Conservation (phyloP, 2,329 filamentous ascomycete species). For the Ascochyta koolunga region DNA sequence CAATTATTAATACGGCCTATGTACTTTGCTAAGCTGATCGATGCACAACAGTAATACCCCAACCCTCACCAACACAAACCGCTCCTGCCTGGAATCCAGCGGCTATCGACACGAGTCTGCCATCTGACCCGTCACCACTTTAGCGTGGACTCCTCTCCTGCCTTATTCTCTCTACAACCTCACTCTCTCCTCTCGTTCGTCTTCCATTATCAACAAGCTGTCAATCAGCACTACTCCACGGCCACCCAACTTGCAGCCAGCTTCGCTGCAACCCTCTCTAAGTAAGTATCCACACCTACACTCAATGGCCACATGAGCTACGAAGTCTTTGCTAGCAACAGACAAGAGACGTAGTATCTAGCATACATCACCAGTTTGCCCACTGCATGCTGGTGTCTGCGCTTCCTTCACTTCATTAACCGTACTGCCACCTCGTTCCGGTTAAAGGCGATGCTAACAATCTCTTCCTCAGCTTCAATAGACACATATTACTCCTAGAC, state of each 20-base stretch:
- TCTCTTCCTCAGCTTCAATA: neutral
- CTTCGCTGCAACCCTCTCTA: neutral
- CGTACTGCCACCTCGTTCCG: neutral
- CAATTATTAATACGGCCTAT: neutral
- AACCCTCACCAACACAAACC: constrained; percentile 23
- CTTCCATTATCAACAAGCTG: neutral
- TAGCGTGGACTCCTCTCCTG: constrained; percentile 12
- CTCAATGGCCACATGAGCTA: neutral
- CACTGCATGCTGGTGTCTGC: neutral
- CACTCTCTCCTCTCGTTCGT: neutral
- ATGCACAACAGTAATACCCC: constrained; percentile 38
- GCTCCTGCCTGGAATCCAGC: constrained; percentile 25
- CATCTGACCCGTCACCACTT: constrained; percentile 22
- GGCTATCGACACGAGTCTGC: constrained; percentile 18
- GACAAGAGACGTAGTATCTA: neutral
- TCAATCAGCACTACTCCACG: neutral
- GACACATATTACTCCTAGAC: neutral
- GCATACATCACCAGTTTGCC: neutral
- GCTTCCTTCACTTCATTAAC: neutral
- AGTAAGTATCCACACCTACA: neutral
- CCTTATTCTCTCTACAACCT: constrained; percentile 7
- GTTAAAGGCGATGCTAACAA: neutral
- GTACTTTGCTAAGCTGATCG: constrained; percentile 28
- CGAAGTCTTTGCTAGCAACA: neutral
- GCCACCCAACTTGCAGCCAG: neutral